Percentiles rank a stretch among this genome's conserved stretches.
Evolutionary conservation across 495 filamentous ascomycete species (phyloP).

Genomic region (Aspergillus homomorphus): DNA sequence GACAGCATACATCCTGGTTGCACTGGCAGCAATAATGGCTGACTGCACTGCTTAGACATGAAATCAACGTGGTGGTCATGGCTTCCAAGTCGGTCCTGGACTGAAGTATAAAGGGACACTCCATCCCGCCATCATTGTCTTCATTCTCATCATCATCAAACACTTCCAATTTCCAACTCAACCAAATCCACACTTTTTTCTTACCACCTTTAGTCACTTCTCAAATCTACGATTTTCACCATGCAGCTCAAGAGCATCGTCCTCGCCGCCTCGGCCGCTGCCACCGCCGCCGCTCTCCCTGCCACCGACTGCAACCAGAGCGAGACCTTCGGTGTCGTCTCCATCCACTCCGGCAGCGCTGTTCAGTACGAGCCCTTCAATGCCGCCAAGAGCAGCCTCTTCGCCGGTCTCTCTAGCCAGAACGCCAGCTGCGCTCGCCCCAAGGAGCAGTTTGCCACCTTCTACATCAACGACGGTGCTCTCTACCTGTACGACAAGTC

Average conservation of each 20-base stretch:
- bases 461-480: conserved; percentile 45
- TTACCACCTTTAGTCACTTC: not conserved
- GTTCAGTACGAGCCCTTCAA: conserved; percentile 43
- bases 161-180: not conserved
- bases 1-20: not conserved
- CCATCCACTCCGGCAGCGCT: conserved; percentile 44
- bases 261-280: conserved; percentile 24
- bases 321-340: conserved; percentile 42
- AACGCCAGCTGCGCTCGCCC: conserved; percentile 44
- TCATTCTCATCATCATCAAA: not conserved
- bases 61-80: not conserved
- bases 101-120: not conserved
- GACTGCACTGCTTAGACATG: not conserved
- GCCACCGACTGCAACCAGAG: conserved; percentile 17
- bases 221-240: conserved; percentile 6
- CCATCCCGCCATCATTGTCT: no score
- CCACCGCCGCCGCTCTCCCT: conserved; percentile 25
- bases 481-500: conserved; percentile 44
- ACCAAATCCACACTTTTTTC: not conserved
- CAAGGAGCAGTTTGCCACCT: conserved; percentile 39
- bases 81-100: not conserved
- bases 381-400: conserved; percentile 43
- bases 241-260: conserved; percentile 32
- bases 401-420: conserved; percentile 38
- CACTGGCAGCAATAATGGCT: not conserved